These are phyloP conservation scores for Cystoderma amianthinum DNA, from an alignment of 768 basidiomycete genomes.

Conservation along the genomic window DNA sequence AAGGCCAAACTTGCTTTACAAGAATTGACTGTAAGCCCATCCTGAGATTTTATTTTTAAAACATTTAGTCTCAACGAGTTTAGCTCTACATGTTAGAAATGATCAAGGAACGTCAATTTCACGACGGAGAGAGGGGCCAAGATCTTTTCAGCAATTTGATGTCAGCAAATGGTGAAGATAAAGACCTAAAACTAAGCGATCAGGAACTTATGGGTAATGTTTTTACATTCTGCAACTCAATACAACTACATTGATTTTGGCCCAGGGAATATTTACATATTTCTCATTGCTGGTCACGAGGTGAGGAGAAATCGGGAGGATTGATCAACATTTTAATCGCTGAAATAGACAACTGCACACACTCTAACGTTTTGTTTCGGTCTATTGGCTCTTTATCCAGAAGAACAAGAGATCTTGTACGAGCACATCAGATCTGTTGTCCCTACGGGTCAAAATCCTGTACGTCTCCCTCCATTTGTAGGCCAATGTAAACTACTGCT, in stretches of 20 bases:
- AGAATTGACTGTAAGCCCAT: slow-evolving; percentile 19
- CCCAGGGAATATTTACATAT: slow-evolving; percentile 40
- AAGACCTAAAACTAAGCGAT: slow-evolving; percentile 26
- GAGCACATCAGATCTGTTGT: slow-evolving; percentile 24
- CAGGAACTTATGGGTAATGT: slow-evolving; percentile 30
- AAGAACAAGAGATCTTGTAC: slow-evolving; percentile 26
- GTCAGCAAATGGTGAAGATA: slow-evolving; percentile 35
- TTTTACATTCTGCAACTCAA: neutral
- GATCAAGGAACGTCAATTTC: slow-evolving; percentile 34
- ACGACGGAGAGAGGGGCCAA: slow-evolving; percentile 26
- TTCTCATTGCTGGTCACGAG: slow-evolving; percentile 55
- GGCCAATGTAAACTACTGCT: neutral
- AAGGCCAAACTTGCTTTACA: slow-evolving; percentile 25
- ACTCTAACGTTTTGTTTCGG: slow-evolving; percentile 28
- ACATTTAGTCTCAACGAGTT: neutral
- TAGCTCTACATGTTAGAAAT: slow-evolving; percentile 43
- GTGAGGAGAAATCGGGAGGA: slow-evolving; percentile 14
- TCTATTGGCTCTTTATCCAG: slow-evolving; percentile 29
- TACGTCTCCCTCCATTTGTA: slow-evolving; percentile 7
- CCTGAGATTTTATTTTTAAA: neutral
- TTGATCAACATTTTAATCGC: neutral
- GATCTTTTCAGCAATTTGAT: slow-evolving; percentile 40
- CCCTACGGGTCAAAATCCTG: slow-evolving; percentile 21
- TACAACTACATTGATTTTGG: neutral
- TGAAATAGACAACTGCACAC: slow-evolving; percentile 24